A percentile compares a stretch with the other conserved stretches of the same genome.
Evolutionary conservation across 2,329 filamentous ascomycete genomes (phyloP).

Genomic region (Coniochaeta hoffmannii): DNA sequence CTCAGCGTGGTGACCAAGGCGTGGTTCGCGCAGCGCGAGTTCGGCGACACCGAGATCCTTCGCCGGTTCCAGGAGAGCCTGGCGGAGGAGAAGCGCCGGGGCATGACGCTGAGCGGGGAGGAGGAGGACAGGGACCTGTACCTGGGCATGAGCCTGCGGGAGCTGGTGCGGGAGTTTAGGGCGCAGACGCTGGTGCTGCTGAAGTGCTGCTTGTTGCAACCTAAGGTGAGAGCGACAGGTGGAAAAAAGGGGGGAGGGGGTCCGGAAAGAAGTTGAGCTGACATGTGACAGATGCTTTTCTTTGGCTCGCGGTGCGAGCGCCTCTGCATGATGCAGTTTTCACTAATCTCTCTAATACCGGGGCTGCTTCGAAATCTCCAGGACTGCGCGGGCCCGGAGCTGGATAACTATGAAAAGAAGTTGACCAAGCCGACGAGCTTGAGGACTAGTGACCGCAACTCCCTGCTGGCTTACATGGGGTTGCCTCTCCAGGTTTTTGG

Average conservation of each 20-base stretch:
- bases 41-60: slow-evolving; percentile 84
- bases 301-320: slow-evolving; percentile 95
- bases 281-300: slow-evolving; percentile 73
- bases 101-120: slow-evolving; percentile 39
- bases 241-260: background rate
- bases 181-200: slow-evolving; percentile 90
- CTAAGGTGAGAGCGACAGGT: slow-evolving; percentile 57
- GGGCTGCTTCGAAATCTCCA: slow-evolving; percentile 85
- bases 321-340: slow-evolving; percentile 98
- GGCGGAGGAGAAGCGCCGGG: slow-evolving; percentile 55
- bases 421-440: slow-evolving; percentile 74
- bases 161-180: slow-evolving; percentile 89
- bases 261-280: background rate
- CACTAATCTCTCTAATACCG: slow-evolving; percentile 88
- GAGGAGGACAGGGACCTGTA: slow-evolving; percentile 78
- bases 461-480: slow-evolving; percentile 88
- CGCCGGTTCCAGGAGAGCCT: slow-evolving; percentile 87
- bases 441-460: slow-evolving; percentile 84
- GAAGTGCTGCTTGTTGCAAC: slow-evolving; percentile 88
- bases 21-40: slow-evolving; percentile 94
- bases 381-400: slow-evolving; percentile 89
- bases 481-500: slow-evolving; percentile 92
- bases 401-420: slow-evolving; percentile 73
- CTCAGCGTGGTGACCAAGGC: slow-evolving; percentile 85
- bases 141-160: slow-evolving; percentile 78